Conservation (phyloP, 1,284 basidiomycete species). For the Amylostereum chailletii region DNA sequence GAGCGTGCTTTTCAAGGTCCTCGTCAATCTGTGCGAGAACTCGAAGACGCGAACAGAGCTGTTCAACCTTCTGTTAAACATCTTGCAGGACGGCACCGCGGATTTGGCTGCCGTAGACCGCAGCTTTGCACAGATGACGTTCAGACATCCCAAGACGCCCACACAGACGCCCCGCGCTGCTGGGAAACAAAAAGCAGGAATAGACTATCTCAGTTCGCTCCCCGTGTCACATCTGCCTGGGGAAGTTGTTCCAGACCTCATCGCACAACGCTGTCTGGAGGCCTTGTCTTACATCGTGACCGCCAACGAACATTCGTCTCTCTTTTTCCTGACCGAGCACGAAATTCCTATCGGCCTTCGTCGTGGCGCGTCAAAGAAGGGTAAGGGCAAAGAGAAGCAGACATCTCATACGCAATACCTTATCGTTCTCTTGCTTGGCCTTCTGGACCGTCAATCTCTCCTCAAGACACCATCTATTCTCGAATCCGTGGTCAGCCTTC, state of each 20-base stretch:
- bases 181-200: slow-evolving; percentile 56
- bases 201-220: slow-evolving; percentile 44
- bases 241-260: slow-evolving; percentile 83
- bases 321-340: slow-evolving; percentile 93
- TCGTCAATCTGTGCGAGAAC: slow-evolving; percentile 96
- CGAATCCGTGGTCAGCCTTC: slow-evolving; percentile 81
- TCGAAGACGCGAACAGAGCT: slow-evolving; percentile 86
- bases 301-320: slow-evolving; percentile 72
- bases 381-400: slow-evolving; percentile 86
- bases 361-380: slow-evolving; percentile 67
- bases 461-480: slow-evolving; percentile 84
- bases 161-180: slow-evolving; percentile 54
- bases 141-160: slow-evolving; percentile 56
- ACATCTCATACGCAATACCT: slow-evolving; percentile 79
- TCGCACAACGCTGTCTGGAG: slow-evolving; percentile 89
- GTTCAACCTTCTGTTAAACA: slow-evolving; percentile 86
- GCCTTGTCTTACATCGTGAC: slow-evolving; percentile 81
- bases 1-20: slow-evolving; percentile 80
- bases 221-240: slow-evolving; percentile 60
- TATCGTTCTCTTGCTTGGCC: slow-evolving; percentile 77
- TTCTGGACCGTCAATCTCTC: slow-evolving; percentile 79
- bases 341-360: slow-evolving; percentile 75
- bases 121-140: slow-evolving; percentile 88
- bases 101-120: slow-evolving; percentile 90
- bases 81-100: slow-evolving; percentile 91